A percentile compares a stretch with the other conserved stretches of the same genome.
phyloP scores from a whole-genome alignment of 1,284 basidiomycete species.

The Marasmius tenuissimus region DNA sequence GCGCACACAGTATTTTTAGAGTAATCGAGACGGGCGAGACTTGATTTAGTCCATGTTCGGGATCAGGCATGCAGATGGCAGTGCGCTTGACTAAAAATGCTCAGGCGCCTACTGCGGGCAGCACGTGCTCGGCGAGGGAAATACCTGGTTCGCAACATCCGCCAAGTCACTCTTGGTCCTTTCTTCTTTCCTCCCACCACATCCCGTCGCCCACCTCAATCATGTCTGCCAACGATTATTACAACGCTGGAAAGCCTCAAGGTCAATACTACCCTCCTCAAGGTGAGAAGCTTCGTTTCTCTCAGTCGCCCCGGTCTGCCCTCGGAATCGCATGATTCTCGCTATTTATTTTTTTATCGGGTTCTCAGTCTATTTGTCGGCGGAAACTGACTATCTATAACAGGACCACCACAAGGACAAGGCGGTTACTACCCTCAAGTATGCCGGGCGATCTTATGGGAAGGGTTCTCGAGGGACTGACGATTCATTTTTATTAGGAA shows the following conservation, averaged over 20 bases:
- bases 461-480: background rate
- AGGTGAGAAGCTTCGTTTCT: slow-evolving; percentile 39
- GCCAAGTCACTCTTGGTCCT: background rate
- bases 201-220: slow-evolving; percentile 9
- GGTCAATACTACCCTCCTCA: slow-evolving; percentile 65
- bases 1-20: too few species aligned
- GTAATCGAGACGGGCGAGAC: too few species aligned
- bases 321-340: background rate
- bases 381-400: slow-evolving; percentile 8
- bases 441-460: slow-evolving; percentile 5
- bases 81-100: background rate
- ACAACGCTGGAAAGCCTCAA: slow-evolving; percentile 50
- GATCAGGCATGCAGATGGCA: too few species aligned
- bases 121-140: background rate
- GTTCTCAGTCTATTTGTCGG: background rate
- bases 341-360: background rate
- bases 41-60: too few species aligned
- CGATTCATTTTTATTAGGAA: slow-evolving; percentile 34
- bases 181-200: slow-evolving; percentile 19
- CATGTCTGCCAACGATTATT: slow-evolving; percentile 80
- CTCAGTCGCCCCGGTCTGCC: background rate
- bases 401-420: slow-evolving; percentile 60
- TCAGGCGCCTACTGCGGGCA: background rate
- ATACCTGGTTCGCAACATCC: background rate
- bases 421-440: slow-evolving; percentile 77